Conservation (phyloP, 164 flowering plant genomes). For the Houttuynia cordata region DNA sequence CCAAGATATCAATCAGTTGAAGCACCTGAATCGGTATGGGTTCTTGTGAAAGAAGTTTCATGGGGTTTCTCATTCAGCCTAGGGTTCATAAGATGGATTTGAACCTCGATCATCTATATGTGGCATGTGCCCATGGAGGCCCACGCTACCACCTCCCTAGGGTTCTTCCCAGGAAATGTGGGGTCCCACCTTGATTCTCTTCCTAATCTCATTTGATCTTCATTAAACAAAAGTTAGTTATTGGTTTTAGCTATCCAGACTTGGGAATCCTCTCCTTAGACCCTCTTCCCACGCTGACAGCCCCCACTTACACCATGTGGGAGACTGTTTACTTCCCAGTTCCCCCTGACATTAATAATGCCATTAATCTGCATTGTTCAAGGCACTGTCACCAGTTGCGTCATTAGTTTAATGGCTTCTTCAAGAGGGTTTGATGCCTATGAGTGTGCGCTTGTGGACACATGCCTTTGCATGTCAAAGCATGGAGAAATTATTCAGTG, state of each 20-base stretch:
- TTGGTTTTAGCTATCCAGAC: neutral
- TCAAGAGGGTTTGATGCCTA: neutral
- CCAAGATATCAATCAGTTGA: too few species aligned
- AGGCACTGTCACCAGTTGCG: constrained; percentile 7
- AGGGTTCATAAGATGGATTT: neutral
- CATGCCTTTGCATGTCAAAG: too few species aligned
- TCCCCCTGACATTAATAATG: neutral
- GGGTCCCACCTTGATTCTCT: neutral
- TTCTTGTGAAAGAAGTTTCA: too few species aligned
- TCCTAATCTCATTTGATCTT: too few species aligned
- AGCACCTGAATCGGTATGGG: too few species aligned
- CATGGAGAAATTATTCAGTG: too few species aligned
- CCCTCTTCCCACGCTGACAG: neutral
- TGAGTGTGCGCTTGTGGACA: neutral
- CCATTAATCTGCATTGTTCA: constrained; percentile 8
- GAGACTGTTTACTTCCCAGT: neutral
- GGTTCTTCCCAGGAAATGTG: neutral
- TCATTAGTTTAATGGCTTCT: constrained; percentile 2
- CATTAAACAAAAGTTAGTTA: neutral
- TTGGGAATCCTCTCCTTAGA: too few species aligned
- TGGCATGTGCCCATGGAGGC: neutral
- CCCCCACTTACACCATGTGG: neutral
- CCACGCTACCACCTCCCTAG: neutral
- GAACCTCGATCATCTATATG: neutral
- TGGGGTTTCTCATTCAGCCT: too few species aligned